phyloP scores from a whole-genome alignment of 2,329 filamentous ascomycete genomes.

The Keithomyces neogunnii region DNA sequence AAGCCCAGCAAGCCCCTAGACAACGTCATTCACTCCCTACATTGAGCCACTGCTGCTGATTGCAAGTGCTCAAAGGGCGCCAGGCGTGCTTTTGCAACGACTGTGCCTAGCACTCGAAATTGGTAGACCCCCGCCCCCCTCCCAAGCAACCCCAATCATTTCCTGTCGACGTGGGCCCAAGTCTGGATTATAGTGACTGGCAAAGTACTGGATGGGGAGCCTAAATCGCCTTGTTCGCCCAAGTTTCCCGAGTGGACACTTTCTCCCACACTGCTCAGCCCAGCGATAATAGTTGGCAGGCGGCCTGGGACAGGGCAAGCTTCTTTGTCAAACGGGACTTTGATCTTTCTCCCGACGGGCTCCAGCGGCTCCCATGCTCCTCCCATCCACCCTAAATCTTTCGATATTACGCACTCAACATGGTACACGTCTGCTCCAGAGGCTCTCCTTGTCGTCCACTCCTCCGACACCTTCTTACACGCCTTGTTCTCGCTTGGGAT shows the following conservation, averaged over 20 bases:
- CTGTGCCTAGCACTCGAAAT: too few species aligned
- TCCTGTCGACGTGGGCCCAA: neutral
- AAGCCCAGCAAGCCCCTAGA: slow-evolving; percentile 2
- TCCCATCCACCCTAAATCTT: neutral
- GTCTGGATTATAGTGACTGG: neutral
- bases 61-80: too few species aligned
- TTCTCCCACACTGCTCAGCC: neutral
- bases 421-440: neutral
- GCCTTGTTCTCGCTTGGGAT: slow-evolving; percentile 6
- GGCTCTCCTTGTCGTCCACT: slow-evolving; percentile 1
- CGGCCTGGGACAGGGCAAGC: neutral
- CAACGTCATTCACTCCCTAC: neutral
- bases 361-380: neutral
- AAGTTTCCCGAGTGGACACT: neutral
- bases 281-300: neutral
- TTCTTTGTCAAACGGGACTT: neutral
- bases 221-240: neutral
- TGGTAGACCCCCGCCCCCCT: neutral
- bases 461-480: slow-evolving; percentile 5
- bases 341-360: neutral
- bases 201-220: neutral
- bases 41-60: neutral
- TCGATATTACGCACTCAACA: neutral
- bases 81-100: too few species aligned
- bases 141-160: neutral